Evolutionary conservation across 1,139 yeast species (phyloP).

Genomic region (Kluyveromyces marxianus): DNA sequence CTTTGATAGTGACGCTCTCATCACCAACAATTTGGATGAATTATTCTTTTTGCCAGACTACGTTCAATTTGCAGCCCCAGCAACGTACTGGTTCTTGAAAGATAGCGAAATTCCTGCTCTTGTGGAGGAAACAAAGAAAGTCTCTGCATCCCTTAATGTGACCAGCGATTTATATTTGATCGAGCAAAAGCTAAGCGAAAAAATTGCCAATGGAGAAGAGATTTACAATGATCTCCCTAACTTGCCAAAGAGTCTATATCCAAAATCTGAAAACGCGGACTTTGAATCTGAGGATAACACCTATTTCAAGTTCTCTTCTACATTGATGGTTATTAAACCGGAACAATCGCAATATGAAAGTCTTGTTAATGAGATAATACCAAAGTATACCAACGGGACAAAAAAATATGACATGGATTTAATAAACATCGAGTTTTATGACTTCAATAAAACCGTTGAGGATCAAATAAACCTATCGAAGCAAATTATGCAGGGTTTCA

Average conservation of each 20-base stretch:
- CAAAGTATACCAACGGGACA: conserved; percentile 15
- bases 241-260: conserved; percentile 18
- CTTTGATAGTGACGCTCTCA: conserved; percentile 35
- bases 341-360: conserved; percentile 16
- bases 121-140: conserved; percentile 14
- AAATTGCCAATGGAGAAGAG: conserved; percentile 20
- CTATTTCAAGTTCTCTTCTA: conserved; percentile 23
- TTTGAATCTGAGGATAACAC: conserved; percentile 8
- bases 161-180: conserved; percentile 16
- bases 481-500: conserved; percentile 18
- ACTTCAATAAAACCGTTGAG: conserved; percentile 21
- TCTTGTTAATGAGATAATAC: conserved; percentile 17
- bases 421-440: conserved; percentile 25
- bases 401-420: conserved; percentile 28
- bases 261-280: conserved; percentile 1
- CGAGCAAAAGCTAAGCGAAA: conserved; percentile 12
- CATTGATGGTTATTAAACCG: conserved; percentile 30
- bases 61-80: conserved; percentile 29
- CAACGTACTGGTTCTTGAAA: conserved; percentile 25
- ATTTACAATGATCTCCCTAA: conserved; percentile 29
- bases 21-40: conserved; percentile 37
- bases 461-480: conserved; percentile 24
- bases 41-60: conserved; percentile 39
- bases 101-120: conserved; percentile 18
- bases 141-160: conserved; percentile 16